Evolutionary conservation across 1,139 yeast genomes (phyloP).

Genomic region (Scheffersomyces titani): DNA sequence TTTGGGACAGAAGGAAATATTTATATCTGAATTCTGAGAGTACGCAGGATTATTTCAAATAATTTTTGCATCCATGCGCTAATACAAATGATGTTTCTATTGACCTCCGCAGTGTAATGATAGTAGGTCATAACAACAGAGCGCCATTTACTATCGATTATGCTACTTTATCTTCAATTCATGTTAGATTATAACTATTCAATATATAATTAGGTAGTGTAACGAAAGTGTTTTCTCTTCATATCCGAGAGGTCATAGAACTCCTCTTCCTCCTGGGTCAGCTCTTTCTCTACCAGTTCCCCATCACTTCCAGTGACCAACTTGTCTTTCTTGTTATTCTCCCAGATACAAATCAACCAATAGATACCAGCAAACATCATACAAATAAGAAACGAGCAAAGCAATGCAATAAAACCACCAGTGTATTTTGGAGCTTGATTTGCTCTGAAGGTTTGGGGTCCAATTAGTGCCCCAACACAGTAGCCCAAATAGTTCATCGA

Average conservation of each 20-base stretch:
- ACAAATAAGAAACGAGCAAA: slow-evolving; percentile 23
- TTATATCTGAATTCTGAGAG: no score
- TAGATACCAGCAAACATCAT: slow-evolving; percentile 24
- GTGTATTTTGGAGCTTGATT: slow-evolving; percentile 22
- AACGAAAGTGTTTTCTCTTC: slow-evolving; percentile 24
- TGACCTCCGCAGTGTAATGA: no score
- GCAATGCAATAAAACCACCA: slow-evolving; percentile 24
- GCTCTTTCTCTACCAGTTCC: slow-evolving; percentile 11
- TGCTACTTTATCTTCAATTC: no score
- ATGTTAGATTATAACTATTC: background rate
- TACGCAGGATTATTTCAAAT: no score
- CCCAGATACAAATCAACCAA: slow-evolving; percentile 23
- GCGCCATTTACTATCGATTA: no score
- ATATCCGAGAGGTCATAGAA: slow-evolving; percentile 28
- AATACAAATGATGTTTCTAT: no score
- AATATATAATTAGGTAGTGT: slow-evolving; percentile 16
- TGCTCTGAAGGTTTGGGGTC: slow-evolving; percentile 40
- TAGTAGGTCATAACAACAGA: no score
- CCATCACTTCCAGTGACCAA: background rate
- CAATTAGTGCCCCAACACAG: slow-evolving; percentile 37
- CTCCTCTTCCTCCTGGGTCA: slow-evolving; percentile 12
- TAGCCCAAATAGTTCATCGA: slow-evolving; percentile 25
- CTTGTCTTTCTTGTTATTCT: slow-evolving; percentile 20
- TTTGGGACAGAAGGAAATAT: no score
- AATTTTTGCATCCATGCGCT: no score